phyloP scores from a whole-genome alignment of 2,329 filamentous ascomycete species.

The Colletotrichum karsti region DNA sequence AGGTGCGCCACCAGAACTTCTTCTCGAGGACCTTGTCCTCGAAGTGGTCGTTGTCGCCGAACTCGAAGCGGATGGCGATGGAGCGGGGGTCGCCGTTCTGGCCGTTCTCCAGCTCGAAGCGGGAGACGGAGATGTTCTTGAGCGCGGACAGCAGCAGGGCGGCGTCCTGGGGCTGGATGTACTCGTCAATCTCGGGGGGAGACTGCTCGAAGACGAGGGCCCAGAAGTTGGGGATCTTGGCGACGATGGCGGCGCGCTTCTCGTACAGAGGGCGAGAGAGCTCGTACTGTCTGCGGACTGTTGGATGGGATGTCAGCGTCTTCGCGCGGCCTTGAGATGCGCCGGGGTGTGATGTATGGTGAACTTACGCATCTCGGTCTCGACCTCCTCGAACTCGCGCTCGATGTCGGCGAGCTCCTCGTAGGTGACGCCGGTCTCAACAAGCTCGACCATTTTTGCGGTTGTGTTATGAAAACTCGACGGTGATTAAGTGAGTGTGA shows the following conservation, averaged over 20 bases:
- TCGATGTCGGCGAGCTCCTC: slow-evolving; percentile 84
- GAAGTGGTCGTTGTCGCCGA: slow-evolving; percentile 84
- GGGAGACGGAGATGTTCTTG: slow-evolving; percentile 74
- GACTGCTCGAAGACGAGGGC: slow-evolving; percentile 90
- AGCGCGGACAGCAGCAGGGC: slow-evolving; percentile 76
- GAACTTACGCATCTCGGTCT: slow-evolving; percentile 73
- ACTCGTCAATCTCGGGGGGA: slow-evolving; percentile 86
- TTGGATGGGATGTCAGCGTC: not conserved
- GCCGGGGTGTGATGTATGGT: not conserved
- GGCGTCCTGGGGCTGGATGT: slow-evolving; percentile 84
- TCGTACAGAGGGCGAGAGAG: slow-evolving; percentile 77
- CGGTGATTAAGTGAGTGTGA: not conserved
- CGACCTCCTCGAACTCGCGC: slow-evolving; percentile 83
- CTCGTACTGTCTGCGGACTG: slow-evolving; percentile 78
- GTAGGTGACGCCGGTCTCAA: slow-evolving; percentile 65
- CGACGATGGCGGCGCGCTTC: slow-evolving; percentile 76
- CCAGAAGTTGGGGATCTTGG: slow-evolving; percentile 90
- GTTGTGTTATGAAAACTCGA: not conserved
- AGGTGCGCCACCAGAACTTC: slow-evolving; percentile 86
- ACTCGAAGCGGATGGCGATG: slow-evolving; percentile 80
- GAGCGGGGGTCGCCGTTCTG: slow-evolving; percentile 80
- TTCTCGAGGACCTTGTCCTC: slow-evolving; percentile 83
- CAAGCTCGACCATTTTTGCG: slow-evolving; percentile 38
- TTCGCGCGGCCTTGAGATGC: not conserved
- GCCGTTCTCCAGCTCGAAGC: slow-evolving; percentile 75